These are phyloP conservation scores for Aspergillus fischeri DNA, from an alignment of 2,329 filamentous ascomycete species.

Conservation along the genomic window DNA sequence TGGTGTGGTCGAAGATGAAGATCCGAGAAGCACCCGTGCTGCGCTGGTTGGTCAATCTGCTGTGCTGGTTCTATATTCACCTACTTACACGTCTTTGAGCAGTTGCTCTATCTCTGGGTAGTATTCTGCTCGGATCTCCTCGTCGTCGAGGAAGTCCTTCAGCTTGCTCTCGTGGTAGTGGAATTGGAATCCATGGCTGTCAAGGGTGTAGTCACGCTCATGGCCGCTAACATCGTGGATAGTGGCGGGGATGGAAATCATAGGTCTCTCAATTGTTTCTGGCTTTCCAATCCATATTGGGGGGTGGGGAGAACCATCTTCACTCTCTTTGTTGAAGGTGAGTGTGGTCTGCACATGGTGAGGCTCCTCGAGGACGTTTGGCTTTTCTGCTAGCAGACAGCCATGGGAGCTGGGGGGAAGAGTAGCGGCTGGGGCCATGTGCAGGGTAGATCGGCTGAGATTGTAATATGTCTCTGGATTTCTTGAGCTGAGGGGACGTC, in stretches of 20 bases:
- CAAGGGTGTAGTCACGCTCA: slow-evolving; percentile 42
- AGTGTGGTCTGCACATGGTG: slow-evolving; percentile 41
- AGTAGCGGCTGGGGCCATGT: slow-evolving; percentile 30
- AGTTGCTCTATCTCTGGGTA: slow-evolving; percentile 48
- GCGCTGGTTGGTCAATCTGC: too few relatives aligned
- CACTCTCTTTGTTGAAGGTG: slow-evolving; percentile 46
- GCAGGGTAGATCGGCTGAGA: too few relatives aligned
- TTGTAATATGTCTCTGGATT: too few relatives aligned
- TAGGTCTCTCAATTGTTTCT: slow-evolving; percentile 41
- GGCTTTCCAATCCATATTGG: slow-evolving; percentile 33
- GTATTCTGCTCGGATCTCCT: slow-evolving; percentile 38
- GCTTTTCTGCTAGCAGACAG: slow-evolving; percentile 7
- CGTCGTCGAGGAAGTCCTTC: slow-evolving; percentile 40
- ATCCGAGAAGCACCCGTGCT: slow-evolving; percentile 41
- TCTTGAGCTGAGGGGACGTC: too few relatives aligned
- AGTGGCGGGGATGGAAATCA: slow-evolving; percentile 34
- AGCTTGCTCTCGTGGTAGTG: slow-evolving; percentile 38
- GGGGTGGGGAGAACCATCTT: slow-evolving; percentile 41
- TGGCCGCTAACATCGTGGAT: slow-evolving; percentile 42
- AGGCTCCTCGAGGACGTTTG: slow-evolving; percentile 17
- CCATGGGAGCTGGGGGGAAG: slow-evolving; percentile 13
- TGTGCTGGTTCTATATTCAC: not conserved
- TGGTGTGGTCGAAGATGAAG: slow-evolving; percentile 50
- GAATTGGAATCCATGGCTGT: slow-evolving; percentile 45
- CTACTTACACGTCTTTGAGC: slow-evolving; percentile 37